Evolutionary conservation across 768 basidiomycete genomes (phyloP).

Genomic region (Pleurotus tuoliensis): DNA sequence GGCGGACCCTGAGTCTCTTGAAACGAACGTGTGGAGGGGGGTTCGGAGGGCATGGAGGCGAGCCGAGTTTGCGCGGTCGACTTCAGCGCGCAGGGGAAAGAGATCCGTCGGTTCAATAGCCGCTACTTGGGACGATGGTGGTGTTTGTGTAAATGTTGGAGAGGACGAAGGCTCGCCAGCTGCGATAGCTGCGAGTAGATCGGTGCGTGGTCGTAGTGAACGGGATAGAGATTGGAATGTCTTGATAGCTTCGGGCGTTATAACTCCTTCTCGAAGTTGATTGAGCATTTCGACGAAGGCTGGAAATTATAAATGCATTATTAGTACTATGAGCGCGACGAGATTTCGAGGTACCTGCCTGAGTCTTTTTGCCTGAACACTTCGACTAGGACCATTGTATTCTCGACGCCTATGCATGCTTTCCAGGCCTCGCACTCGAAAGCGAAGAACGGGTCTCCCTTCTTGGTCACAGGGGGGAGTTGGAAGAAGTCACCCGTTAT

Average conservation of each 20-base stretch:
- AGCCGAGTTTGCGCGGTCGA: slow-evolving; percentile 57
- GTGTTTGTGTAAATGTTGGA: slow-evolving; percentile 12
- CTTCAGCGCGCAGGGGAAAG: slow-evolving; percentile 67
- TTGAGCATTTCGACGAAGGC: slow-evolving; percentile 74
- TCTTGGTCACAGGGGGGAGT: slow-evolving; percentile 69
- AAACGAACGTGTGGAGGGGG: slow-evolving; percentile 36
- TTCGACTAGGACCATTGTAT: slow-evolving; percentile 61
- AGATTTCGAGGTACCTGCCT: slow-evolving; percentile 31
- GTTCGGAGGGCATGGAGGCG: slow-evolving; percentile 48
- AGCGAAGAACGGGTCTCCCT: slow-evolving; percentile 52
- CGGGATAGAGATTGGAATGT: slow-evolving; percentile 13
- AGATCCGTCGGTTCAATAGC: slow-evolving; percentile 44
- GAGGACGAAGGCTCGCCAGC: not conserved
- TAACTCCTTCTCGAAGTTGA: slow-evolving; percentile 60
- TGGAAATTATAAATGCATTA: slow-evolving; percentile 16
- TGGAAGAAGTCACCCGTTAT: slow-evolving; percentile 87
- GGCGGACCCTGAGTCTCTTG: slow-evolving; percentile 48
- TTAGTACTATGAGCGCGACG: no score
- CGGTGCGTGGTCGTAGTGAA: slow-evolving; percentile 8
- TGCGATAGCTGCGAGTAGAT: not conserved
- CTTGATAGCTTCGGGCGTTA: slow-evolving; percentile 22
- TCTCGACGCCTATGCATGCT: slow-evolving; percentile 39
- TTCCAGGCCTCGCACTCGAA: slow-evolving; percentile 71
- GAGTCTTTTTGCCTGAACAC: slow-evolving; percentile 77
- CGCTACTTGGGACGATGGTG: slow-evolving; percentile 9